Conservation (phyloP, 1,284 basidiomycete genomes). For the Ganoderma sinense region DNA sequence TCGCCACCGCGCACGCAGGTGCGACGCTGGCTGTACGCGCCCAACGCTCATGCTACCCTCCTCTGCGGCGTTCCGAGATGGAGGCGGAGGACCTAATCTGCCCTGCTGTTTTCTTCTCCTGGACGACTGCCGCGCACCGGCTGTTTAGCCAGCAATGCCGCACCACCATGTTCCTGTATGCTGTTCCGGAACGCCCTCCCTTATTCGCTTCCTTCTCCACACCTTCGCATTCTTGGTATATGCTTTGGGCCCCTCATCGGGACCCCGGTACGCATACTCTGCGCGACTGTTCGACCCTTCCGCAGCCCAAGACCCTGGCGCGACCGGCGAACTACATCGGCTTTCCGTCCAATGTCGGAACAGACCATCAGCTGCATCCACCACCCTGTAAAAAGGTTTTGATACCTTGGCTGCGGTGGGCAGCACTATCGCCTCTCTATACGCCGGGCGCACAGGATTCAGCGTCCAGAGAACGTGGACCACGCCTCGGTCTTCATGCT, state of each 20-base stretch:
- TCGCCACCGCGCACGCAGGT: neutral
- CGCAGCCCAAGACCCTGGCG: neutral
- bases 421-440: neutral
- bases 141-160: neutral
- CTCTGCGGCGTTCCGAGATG: neutral
- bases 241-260: neutral
- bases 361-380: neutral
- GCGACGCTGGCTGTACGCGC: constrained; percentile 6
- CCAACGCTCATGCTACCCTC: neutral
- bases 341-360: neutral
- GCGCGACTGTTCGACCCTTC: neutral
- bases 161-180: neutral
- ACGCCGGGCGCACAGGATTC: neutral
- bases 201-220: constrained; percentile 5
- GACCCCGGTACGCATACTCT: neutral
- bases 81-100: neutral
- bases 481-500: neutral
- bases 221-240: neutral
- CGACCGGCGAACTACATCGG: neutral
- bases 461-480: neutral
- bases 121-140: neutral
- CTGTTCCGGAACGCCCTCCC: neutral
- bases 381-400: neutral
- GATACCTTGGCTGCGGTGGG: neutral
- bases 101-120: neutral